Evolutionary conservation across 345 rosid genomes (phyloP).

Genomic region (Carallia pectinifolia): DNA sequence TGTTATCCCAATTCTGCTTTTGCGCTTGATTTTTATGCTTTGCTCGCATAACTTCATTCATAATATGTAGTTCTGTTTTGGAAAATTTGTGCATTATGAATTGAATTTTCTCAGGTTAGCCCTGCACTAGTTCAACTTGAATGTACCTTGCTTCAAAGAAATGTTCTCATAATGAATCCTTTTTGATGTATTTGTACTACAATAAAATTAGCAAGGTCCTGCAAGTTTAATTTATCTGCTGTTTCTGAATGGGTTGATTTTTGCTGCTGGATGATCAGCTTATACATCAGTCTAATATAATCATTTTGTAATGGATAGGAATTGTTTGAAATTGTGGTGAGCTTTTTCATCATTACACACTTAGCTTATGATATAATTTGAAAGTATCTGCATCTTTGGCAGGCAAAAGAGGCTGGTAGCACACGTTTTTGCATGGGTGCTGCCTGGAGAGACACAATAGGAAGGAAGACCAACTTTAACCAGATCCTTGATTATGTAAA

Average conservation of each 20-base stretch:
- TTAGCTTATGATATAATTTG: background rate
- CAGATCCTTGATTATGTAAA: conserved; percentile 87
- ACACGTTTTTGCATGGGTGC: conserved; percentile 99
- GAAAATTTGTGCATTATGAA: background rate
- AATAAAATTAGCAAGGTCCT: background rate
- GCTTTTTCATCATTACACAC: background rate
- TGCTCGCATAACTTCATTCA: background rate
- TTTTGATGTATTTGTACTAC: background rate
- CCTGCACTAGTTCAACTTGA: background rate
- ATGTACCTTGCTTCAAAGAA: background rate
- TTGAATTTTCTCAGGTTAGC: background rate
- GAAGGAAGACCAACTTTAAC: conserved; percentile 86
- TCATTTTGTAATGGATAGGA: background rate
- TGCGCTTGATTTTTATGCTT: background rate
- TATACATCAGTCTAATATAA: background rate
- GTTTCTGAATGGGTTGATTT: conserved; percentile 1
- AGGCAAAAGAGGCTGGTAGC: conserved; percentile 99
- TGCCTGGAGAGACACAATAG: conserved; percentile 96
- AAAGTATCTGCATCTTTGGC: conserved; percentile 23
- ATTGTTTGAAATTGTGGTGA: background rate
- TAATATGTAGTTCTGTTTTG: background rate
- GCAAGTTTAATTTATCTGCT: background rate
- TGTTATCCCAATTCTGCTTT: too few relatives aligned
- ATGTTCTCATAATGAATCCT: background rate
- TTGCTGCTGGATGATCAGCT: background rate